A percentile compares a stretch with the other conserved stretches of the same genome.
Evolutionary conservation across 352 stramenopile genomes (phyloP).

Genomic region (Lagenidium giganteum): DNA sequence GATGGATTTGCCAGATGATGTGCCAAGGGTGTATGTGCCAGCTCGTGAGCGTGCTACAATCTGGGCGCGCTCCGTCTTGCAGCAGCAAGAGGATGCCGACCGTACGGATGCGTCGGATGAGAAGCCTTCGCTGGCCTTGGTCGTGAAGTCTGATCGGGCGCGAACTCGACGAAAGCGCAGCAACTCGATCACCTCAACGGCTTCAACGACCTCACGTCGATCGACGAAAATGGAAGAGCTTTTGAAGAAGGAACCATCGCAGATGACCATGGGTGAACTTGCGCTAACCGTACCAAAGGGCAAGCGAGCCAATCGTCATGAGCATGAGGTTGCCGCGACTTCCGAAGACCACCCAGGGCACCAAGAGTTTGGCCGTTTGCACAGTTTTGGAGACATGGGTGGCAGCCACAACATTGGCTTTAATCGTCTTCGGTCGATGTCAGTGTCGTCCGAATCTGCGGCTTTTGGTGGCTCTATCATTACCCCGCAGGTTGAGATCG

Average conservation of each 20-base stretch:
- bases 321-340: conserved; percentile 40
- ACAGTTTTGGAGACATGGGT: conserved; percentile 3
- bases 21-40: conserved; percentile 47
- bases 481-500: conserved; percentile 75
- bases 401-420: conserved; percentile 32
- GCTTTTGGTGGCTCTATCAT: conserved; percentile 63
- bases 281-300: conserved; percentile 72
- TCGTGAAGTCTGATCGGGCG: conserved; percentile 21
- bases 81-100: conserved; percentile 30
- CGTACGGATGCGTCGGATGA: no score
- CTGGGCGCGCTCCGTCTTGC: conserved; percentile 65
- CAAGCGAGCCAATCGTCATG: conserved; percentile 43
- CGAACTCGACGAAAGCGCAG: conserved; percentile 40
- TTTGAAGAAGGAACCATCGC: conserved; percentile 62
- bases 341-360: conserved; percentile 20
- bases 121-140: conserved; percentile 18
- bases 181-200: conserved; percentile 32
- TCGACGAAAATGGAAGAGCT: conserved; percentile 52
- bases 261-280: conserved; percentile 85
- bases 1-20: conserved; percentile 36
- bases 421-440: conserved; percentile 51
- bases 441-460: conserved; percentile 53
- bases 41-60: conserved; percentile 65
- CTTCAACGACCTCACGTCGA: conserved; percentile 9
- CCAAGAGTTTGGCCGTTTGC: not conserved